These are phyloP conservation scores for Hypoxylon crocopeplum DNA, from an alignment of 495 filamentous ascomycete genomes.

Conservation along the genomic window DNA sequence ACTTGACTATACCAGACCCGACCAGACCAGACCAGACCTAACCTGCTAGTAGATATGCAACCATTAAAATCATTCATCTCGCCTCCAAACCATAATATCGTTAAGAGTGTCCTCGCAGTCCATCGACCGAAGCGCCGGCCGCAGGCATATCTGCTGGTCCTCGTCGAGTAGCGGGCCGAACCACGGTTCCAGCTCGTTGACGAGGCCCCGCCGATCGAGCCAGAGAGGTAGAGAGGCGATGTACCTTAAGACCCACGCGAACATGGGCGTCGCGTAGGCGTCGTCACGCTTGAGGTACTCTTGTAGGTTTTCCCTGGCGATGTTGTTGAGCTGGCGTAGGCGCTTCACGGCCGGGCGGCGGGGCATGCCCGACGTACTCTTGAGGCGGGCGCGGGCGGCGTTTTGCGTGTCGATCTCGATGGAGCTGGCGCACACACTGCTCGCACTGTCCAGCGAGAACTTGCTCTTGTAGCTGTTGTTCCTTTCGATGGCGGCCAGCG, in stretches of 20 bases:
- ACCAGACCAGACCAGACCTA: no score
- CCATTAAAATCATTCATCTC: conserved; percentile 46
- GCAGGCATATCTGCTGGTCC: conserved; percentile 36
- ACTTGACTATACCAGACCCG: no score
- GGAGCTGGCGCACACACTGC: background rate
- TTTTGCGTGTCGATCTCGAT: background rate
- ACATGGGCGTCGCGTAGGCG: background rate
- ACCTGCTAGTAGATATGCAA: no score
- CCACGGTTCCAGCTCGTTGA: conserved; percentile 39
- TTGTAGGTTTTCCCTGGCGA: background rate
- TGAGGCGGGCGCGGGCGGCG: background rate
- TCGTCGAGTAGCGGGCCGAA: conserved; percentile 34
- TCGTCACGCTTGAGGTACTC: background rate
- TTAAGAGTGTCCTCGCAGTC: conserved; percentile 48
- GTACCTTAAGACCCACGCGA: conserved; percentile 31
- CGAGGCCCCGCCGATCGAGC: conserved; percentile 34
- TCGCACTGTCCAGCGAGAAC: background rate
- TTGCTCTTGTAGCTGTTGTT: no score
- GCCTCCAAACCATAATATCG: conserved; percentile 44
- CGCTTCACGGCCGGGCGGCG: background rate
- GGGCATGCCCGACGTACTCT: background rate
- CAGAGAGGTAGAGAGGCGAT: conserved; percentile 35
- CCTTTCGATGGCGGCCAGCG: no score
- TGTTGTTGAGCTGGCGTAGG: background rate
- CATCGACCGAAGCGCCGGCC: conserved; percentile 49